Conservation (phyloP, 2,329 filamentous ascomycete species). For the Diaporthe caulivora region DNA sequence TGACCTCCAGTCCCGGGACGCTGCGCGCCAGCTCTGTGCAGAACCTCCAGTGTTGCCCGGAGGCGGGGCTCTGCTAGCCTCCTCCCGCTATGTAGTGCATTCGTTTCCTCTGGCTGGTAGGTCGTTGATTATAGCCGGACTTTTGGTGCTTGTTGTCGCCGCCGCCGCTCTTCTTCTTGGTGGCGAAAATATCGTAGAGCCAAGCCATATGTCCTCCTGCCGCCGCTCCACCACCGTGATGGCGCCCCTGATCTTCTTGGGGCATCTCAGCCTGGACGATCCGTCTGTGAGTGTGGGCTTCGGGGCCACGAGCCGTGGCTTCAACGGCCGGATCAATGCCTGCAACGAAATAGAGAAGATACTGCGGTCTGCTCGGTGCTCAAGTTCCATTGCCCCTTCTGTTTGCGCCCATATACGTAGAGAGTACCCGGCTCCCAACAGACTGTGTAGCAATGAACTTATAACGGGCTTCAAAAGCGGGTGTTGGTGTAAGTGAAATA, state of each 20-base stretch:
- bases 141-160: not conserved
- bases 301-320: slow-evolving; percentile 1
- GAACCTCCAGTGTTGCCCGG: slow-evolving; percentile 7
- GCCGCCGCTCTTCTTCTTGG: not conserved
- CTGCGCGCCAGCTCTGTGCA: not conserved
- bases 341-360: not conserved
- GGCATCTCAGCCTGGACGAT: not conserved
- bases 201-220: not conserved
- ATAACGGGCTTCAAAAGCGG: too few species aligned
- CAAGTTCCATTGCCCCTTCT: not conserved
- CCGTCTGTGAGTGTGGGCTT: not conserved
- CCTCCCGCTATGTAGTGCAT: not conserved
- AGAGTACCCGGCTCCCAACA: not conserved
- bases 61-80: not conserved
- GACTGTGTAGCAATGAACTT: too few species aligned
- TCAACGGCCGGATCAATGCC: not conserved
- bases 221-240: not conserved
- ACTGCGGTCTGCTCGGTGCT: not conserved
- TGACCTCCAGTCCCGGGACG: not conserved
- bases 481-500: not conserved
- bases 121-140: too few species aligned
- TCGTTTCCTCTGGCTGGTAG: not conserved
- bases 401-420: not conserved
- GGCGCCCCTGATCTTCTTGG: not conserved
- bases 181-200: not conserved